Conservation (phyloP, 768 basidiomycete genomes). For the Leccinellum luteum region DNA sequence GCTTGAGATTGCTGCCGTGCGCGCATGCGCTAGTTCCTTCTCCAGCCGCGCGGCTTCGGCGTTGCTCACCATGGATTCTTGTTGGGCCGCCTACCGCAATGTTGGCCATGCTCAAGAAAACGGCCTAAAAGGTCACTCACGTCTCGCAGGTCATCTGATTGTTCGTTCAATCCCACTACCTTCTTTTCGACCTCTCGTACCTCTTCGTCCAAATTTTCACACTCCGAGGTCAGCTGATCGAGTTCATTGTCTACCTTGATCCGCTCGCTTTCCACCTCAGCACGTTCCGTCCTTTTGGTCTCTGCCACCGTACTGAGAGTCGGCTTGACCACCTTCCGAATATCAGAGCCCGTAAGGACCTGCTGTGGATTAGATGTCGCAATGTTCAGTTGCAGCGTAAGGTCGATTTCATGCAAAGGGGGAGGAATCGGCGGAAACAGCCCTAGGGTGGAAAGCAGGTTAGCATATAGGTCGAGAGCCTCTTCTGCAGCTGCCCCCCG, state of each 20-base stretch:
- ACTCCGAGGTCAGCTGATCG: slow-evolving; percentile 71
- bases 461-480: slow-evolving; percentile 75
- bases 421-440: slow-evolving; percentile 72
- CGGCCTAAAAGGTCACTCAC: slow-evolving; percentile 39
- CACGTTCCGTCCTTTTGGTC: slow-evolving; percentile 64
- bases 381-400: slow-evolving; percentile 78
- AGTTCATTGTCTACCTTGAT: slow-evolving; percentile 82
- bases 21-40: slow-evolving; percentile 69
- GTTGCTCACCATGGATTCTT: slow-evolving; percentile 65
- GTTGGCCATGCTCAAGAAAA: slow-evolving; percentile 1
- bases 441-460: slow-evolving; percentile 69
- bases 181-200: slow-evolving; percentile 72
- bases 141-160: slow-evolving; percentile 80
- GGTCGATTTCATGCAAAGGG: slow-evolving; percentile 71
- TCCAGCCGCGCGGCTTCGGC: slow-evolving; percentile 67
- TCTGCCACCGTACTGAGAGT: slow-evolving; percentile 72
- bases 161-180: slow-evolving; percentile 62
- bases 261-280: slow-evolving; percentile 69
- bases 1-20: slow-evolving; percentile 71
- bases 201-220: slow-evolving; percentile 81
- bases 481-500: slow-evolving; percentile 80
- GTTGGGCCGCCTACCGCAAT: slow-evolving; percentile 63
- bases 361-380: slow-evolving; percentile 69
- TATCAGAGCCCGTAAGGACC: slow-evolving; percentile 65
- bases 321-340: slow-evolving; percentile 73